Percentiles rank a stretch among this genome's conserved stretches.
Evolutionary conservation across 2,329 filamentous ascomycete genomes (phyloP).

Genomic region (Exophiala alcalophila): DNA sequence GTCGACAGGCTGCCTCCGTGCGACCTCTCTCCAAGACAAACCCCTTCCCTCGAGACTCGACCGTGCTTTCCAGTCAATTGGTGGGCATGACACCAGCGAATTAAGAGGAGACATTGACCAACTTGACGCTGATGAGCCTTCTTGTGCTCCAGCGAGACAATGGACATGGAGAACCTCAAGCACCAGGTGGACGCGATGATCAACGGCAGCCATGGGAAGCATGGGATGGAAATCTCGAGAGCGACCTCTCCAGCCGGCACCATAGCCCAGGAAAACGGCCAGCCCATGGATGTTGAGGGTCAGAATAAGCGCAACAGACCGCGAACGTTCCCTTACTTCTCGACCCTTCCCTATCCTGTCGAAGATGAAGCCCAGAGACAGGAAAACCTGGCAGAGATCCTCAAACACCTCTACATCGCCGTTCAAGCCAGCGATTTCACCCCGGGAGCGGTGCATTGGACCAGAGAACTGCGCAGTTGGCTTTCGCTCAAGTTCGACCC

Average conservation of each 20-base stretch:
- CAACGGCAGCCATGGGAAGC: constrained; percentile 16
- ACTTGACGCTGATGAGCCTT: constrained; percentile 13
- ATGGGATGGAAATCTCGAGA: constrained; percentile 64
- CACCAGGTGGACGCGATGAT: constrained; percentile 19
- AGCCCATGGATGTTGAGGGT: constrained; percentile 47
- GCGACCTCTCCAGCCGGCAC: constrained; percentile 75
- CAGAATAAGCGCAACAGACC: constrained; percentile 69
- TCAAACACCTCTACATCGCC: constrained; percentile 90
- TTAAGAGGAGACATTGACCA: neutral
- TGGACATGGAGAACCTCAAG: constrained; percentile 23
- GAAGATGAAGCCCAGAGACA: constrained; percentile 78
- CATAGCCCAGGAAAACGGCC: constrained; percentile 48
- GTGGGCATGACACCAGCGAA: constrained; percentile 11
- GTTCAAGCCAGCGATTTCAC: constrained; percentile 91
- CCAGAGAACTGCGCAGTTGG: constrained; percentile 92
- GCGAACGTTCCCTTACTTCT: constrained; percentile 89
- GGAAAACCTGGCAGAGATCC: constrained; percentile 75
- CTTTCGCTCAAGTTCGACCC: constrained; percentile 96
- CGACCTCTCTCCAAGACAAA: constrained; percentile 2
- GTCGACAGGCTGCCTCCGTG: constrained; percentile 9
- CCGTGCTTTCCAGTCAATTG: neutral
- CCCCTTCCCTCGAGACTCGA: neutral
- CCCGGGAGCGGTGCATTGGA: constrained; percentile 93
- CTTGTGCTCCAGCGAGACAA: constrained; percentile 2
- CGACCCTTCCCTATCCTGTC: constrained; percentile 81